These are phyloP conservation scores for Hypholoma sublateritium DNA, from an alignment of 768 basidiomycete genomes.

Conservation along the genomic window DNA sequence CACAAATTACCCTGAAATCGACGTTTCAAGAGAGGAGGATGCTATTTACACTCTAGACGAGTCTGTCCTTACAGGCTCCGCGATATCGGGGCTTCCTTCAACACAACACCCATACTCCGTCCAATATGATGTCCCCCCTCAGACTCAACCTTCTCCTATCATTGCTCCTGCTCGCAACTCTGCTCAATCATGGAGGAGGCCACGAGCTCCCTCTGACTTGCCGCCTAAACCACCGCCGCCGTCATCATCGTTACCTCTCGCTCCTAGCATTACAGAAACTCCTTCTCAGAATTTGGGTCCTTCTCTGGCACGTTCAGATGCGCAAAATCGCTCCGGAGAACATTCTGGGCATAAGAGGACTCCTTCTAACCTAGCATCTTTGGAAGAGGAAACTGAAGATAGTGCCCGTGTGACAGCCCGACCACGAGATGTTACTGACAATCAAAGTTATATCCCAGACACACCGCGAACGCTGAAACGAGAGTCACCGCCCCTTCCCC, in stretches of 20 bases:
- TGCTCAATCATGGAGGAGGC: constrained; percentile 38
- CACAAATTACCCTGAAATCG: constrained; percentile 21
- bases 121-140: constrained; percentile 37
- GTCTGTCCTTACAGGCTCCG: constrained; percentile 27
- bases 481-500: constrained; percentile 69
- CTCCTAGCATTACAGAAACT: constrained; percentile 39
- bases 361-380: constrained; percentile 57
- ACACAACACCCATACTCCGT: constrained; percentile 55
- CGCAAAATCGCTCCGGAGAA: constrained; percentile 34
- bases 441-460: constrained; percentile 35
- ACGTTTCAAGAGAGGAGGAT: constrained; percentile 27
- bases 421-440: constrained; percentile 18
- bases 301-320: constrained; percentile 25
- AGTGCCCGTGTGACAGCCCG: constrained; percentile 17
- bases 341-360: constrained; percentile 33
- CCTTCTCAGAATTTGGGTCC: constrained; percentile 26
- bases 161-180: constrained; percentile 32
- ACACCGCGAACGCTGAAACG: constrained; percentile 42
- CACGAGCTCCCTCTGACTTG: constrained; percentile 55
- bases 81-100: constrained; percentile 30
- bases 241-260: constrained; percentile 56
- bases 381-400: constrained; percentile 62
- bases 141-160: constrained; percentile 16
- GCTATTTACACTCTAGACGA: constrained; percentile 44
- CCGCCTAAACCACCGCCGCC: constrained; percentile 71